Conservation (phyloP, 2,329 filamentous ascomycete species). For the Hypomyces rosellus region DNA sequence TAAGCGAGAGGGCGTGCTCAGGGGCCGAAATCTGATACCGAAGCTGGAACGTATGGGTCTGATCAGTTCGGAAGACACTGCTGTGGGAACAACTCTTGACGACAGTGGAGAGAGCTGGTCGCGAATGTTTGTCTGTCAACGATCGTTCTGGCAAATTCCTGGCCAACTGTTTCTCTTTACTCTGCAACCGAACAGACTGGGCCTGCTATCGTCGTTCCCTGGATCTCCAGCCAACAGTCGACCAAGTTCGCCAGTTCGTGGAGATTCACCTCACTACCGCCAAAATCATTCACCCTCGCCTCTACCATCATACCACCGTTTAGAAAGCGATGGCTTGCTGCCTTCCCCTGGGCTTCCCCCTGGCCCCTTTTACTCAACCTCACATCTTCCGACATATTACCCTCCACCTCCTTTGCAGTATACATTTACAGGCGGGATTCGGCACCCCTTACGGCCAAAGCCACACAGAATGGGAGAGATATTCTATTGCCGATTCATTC, state of each 20-base stretch:
- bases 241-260: constrained; percentile 44
- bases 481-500: constrained; percentile 84
- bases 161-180: constrained; percentile 84
- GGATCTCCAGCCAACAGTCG: constrained; percentile 48
- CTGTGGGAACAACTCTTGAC: constrained; percentile 60
- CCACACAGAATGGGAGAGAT: constrained; percentile 84
- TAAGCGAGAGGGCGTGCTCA: constrained; percentile 80
- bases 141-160: constrained; percentile 89
- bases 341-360: constrained; percentile 35
- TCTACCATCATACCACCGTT: constrained; percentile 16
- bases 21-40: constrained; percentile 73
- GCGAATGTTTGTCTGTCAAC: constrained; percentile 73
- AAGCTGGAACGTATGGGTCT: constrained; percentile 94
- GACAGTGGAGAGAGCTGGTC: constrained; percentile 62
- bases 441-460: constrained; percentile 82
- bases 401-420: constrained; percentile 80
- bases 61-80: constrained; percentile 67
- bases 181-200: constrained; percentile 51
- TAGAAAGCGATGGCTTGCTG: background rate
- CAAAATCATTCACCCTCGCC: constrained; percentile 21
- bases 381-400: constrained; percentile 85
- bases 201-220: constrained; percentile 30
- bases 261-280: constrained; percentile 23
- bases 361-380: constrained; percentile 74
- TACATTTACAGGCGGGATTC: constrained; percentile 66